phyloP scores from a whole-genome alignment of 352 stramenopile genomes.

The Globisporangium echinulatum region DNA sequence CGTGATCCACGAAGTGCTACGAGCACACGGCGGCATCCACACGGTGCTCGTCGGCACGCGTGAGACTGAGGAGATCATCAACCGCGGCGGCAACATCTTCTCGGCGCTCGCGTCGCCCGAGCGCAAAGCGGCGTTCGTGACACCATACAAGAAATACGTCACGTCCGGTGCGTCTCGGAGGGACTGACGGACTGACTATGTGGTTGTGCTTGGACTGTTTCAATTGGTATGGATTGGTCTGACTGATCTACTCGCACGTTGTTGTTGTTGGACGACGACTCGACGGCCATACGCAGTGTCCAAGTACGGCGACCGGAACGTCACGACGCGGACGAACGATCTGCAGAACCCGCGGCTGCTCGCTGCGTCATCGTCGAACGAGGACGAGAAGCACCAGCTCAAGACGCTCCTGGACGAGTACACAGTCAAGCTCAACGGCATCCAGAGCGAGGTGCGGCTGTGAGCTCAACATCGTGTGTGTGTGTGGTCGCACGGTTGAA shows the following conservation, averaged over 20 bases:
- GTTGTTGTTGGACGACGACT: background rate
- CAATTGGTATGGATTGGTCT: too few relatives aligned
- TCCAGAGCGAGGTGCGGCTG: slow-evolving; percentile 48
- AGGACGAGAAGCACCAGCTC: slow-evolving; percentile 64
- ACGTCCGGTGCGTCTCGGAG: slow-evolving; percentile 38
- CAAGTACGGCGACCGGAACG: slow-evolving; percentile 78
- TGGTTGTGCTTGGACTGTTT: too few relatives aligned
- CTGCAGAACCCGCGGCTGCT: slow-evolving; percentile 61
- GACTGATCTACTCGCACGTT: too few relatives aligned
- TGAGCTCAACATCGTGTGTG: background rate
- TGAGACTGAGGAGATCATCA: slow-evolving; percentile 74
- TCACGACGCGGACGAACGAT: slow-evolving; percentile 83
- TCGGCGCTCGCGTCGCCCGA: slow-evolving; percentile 37
- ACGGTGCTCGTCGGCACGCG: slow-evolving; percentile 72
- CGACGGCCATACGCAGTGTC: slow-evolving; percentile 31
- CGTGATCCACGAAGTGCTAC: slow-evolving; percentile 76
- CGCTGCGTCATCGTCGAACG: slow-evolving; percentile 68
- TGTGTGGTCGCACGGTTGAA: background rate
- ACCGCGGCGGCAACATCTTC: slow-evolving; percentile 63
- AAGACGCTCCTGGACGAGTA: slow-evolving; percentile 45
- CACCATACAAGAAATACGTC: slow-evolving; percentile 84
- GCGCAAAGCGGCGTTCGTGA: slow-evolving; percentile 71
- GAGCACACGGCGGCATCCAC: slow-evolving; percentile 62
- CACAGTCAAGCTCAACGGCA: slow-evolving; percentile 19
- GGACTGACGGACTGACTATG: background rate